Evolutionary conservation across 768 basidiomycete species (phyloP).

Genomic region (Suillus fuscotomentosus): DNA sequence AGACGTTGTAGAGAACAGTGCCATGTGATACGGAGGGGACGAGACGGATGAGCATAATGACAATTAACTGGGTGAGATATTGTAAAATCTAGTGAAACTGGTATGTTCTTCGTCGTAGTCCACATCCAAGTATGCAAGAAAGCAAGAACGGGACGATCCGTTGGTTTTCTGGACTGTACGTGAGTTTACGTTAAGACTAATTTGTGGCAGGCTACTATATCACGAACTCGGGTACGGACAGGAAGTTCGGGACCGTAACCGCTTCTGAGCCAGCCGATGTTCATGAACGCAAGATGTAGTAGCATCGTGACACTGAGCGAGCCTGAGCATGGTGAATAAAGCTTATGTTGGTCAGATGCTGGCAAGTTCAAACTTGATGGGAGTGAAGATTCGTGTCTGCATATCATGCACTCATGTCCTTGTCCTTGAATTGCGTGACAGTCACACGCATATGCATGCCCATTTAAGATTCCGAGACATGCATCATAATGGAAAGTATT

Average conservation of each 20-base stretch:
- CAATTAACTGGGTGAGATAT: constrained; percentile 25
- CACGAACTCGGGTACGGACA: constrained; percentile 1
- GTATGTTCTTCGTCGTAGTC: constrained; percentile 15
- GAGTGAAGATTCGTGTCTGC: not conserved
- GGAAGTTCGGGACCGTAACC: not conserved
- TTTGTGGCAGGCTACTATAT: not conserved
- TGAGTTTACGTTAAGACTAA: constrained; percentile 29
- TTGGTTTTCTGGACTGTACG: constrained; percentile 30
- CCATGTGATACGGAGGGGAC: constrained; percentile 42
- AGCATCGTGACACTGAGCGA: not conserved
- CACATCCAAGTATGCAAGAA: constrained; percentile 29
- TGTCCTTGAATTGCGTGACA: not conserved
- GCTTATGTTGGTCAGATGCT: not conserved
- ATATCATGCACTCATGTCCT: too few relatives aligned
- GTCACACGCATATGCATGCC: not conserved
- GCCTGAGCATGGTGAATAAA: not conserved
- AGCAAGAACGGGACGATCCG: constrained; percentile 11
- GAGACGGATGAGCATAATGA: constrained; percentile 59
- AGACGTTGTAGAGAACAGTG: constrained; percentile 57
- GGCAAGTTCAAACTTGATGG: not conserved
- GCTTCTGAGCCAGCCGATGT: not conserved
- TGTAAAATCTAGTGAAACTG: constrained; percentile 19
- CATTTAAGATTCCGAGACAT: not conserved
- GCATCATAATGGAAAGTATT: not conserved
- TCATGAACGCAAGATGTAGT: not conserved